Conservation (phyloP, 306 rosid genomes). For the Castanospermum australe region DNA sequence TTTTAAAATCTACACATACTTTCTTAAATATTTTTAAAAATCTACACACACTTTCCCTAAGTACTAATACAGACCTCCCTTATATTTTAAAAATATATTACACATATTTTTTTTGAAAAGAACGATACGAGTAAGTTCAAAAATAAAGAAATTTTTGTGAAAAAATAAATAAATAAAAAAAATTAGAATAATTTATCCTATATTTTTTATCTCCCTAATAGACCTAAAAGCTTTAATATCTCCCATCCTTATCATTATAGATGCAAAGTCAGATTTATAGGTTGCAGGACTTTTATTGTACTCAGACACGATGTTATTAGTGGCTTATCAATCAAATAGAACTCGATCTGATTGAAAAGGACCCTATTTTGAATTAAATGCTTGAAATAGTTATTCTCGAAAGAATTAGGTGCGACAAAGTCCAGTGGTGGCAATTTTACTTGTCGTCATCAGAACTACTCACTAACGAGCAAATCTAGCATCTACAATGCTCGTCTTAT, state of each 20-base stretch:
- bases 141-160: too few species aligned
- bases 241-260: neutral
- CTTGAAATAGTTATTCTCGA: conserved; percentile 35
- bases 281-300: neutral
- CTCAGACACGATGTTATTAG: neutral
- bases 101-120: too few species aligned
- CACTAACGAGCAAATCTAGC: neutral
- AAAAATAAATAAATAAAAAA: too few species aligned
- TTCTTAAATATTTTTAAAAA: too few species aligned
- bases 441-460: neutral
- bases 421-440: conserved; percentile 33
- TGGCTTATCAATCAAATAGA: neutral
- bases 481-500: neutral
- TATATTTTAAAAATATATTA: too few species aligned
- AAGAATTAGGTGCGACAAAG: conserved; percentile 31
- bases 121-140: too few species aligned
- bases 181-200: too few species aligned
- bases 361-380: conserved; percentile 36
- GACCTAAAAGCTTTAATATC: neutral
- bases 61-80: too few species aligned
- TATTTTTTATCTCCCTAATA: too few species aligned
- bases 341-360: conserved; percentile 8
- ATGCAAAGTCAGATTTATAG: conserved; percentile 10
- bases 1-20: too few species aligned
- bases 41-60: too few species aligned